Conservation (phyloP, 2,329 filamentous ascomycete species). For the Fusarium sp. region DNA sequence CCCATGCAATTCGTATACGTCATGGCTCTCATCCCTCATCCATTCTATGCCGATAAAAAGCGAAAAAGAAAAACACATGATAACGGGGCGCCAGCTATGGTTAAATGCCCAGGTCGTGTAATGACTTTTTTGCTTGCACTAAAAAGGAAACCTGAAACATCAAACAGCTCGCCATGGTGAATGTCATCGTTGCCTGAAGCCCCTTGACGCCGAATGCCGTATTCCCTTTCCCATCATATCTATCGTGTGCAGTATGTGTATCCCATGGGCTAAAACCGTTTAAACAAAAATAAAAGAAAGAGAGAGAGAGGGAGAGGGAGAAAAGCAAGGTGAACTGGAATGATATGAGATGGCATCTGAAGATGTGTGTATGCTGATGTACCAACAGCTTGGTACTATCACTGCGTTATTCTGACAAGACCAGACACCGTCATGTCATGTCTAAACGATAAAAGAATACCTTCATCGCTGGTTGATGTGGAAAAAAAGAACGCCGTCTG, state of each 20-base stretch:
- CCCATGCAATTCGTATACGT: conserved; percentile 37
- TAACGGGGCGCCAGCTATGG: conserved; percentile 2
- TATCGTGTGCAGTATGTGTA: conserved; percentile 33
- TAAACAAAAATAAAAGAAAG: conserved; percentile 11
- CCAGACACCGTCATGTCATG: background rate
- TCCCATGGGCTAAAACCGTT: conserved; percentile 18
- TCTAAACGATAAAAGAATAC: background rate
- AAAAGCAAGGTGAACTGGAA: background rate
- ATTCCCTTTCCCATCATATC: conserved; percentile 22
- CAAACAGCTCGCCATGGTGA: conserved; percentile 1
- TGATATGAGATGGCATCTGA: background rate
- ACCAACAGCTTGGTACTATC: background rate
- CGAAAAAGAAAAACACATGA: background rate
- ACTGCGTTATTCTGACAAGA: background rate
- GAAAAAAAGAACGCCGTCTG: background rate
- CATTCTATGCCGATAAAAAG: conserved; percentile 19
- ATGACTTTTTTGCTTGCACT: conserved; percentile 10
- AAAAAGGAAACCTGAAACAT: background rate
- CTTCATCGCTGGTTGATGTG: background rate
- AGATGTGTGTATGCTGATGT: background rate
- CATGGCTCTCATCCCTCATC: conserved; percentile 28
- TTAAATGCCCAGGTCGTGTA: conserved; percentile 1
- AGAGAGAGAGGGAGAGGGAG: background rate
- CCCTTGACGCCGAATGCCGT: conserved; percentile 33
- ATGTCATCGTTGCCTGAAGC: conserved; percentile 10